Percentiles rank a stretch among this genome's conserved stretches.
These are phyloP conservation scores for Lactuca sativa DNA, from an alignment of 129 eudicot genomes.

Conservation along the genomic window DNA sequence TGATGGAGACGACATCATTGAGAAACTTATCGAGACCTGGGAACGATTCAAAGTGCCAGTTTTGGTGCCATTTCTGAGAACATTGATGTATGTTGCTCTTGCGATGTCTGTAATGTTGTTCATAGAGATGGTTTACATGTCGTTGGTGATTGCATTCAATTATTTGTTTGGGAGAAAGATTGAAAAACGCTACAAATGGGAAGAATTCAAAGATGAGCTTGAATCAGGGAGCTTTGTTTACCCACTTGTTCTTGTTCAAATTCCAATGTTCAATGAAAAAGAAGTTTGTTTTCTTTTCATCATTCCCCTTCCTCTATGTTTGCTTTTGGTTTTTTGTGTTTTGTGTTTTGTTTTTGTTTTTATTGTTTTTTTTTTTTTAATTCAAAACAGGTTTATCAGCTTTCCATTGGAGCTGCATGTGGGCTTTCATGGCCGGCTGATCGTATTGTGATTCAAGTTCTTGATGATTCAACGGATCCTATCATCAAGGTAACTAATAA, in stretches of 20 bases:
- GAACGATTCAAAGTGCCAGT: conserved; percentile 44
- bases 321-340: not conserved
- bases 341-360: not conserved
- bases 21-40: conserved; percentile 38
- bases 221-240: conserved; percentile 48
- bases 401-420: conserved; percentile 68
- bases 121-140: conserved; percentile 53
- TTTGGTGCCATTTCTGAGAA: conserved; percentile 40
- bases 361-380: not conserved
- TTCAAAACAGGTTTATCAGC: conserved; percentile 48
- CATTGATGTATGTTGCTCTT: conserved; percentile 38
- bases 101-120: conserved; percentile 36
- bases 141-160: conserved; percentile 37
- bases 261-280: conserved; percentile 24
- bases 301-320: not conserved
- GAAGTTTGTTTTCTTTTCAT: not conserved
- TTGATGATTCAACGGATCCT: conserved; percentile 65
- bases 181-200: conserved; percentile 56
- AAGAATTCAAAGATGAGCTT: conserved; percentile 50
- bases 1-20: conserved; percentile 32
- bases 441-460: conserved; percentile 58
- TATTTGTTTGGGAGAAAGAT: conserved; percentile 43
- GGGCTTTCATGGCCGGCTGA: conserved; percentile 61
- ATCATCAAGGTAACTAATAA: conserved; percentile 34
- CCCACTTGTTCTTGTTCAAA: conserved; percentile 42